Evolutionary conservation across 371 early-diverging fungal genomes (phyloP).

Genomic region (Mortierella sp.): DNA sequence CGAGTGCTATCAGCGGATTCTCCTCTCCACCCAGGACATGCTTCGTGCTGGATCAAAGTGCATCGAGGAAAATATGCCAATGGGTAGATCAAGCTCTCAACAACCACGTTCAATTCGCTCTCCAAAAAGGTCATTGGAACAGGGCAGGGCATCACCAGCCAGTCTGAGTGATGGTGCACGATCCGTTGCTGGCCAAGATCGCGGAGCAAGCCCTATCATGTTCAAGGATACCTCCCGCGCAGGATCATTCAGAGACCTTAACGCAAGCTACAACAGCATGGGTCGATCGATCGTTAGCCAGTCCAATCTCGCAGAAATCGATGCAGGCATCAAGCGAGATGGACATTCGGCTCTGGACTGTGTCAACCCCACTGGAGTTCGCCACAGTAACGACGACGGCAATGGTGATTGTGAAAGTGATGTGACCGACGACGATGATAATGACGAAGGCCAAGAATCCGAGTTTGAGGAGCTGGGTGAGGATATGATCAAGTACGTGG

Average conservation of each 20-base stretch:
- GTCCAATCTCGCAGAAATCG: slow-evolving; percentile 11
- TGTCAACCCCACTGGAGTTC: slow-evolving; percentile 3
- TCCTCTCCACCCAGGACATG: slow-evolving; percentile 42
- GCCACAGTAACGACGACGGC: slow-evolving; percentile 5
- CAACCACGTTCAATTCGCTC: slow-evolving; percentile 14
- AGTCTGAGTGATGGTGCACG: slow-evolving; percentile 13
- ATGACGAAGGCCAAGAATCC: slow-evolving; percentile 28
- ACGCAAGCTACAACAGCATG: slow-evolving; percentile 13
- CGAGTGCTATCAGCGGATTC: slow-evolving; percentile 42
- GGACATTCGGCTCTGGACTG: slow-evolving; percentile 26
- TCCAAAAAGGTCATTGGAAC: slow-evolving; percentile 4
- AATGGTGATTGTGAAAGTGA: slow-evolving; percentile 13
- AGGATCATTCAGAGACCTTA: slow-evolving; percentile 17
- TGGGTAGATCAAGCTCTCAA: slow-evolving; percentile 16
- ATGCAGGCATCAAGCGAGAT: slow-evolving; percentile 7
- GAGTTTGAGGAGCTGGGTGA: slow-evolving; percentile 52
- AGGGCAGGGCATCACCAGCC: slow-evolving; percentile 1
- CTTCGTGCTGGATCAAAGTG: slow-evolving; percentile 38
- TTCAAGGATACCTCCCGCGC: slow-evolving; percentile 39
- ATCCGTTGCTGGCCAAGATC: slow-evolving; percentile 8
- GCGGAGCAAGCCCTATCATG: slow-evolving; percentile 6
- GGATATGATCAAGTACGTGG: slow-evolving; percentile 51
- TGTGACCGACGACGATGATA: slow-evolving; percentile 9
- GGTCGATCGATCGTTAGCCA: slow-evolving; percentile 8
- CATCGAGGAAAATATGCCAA: slow-evolving; percentile 18